phyloP scores from a whole-genome alignment of 306 rosid species.

The Canavalia gladiata region DNA sequence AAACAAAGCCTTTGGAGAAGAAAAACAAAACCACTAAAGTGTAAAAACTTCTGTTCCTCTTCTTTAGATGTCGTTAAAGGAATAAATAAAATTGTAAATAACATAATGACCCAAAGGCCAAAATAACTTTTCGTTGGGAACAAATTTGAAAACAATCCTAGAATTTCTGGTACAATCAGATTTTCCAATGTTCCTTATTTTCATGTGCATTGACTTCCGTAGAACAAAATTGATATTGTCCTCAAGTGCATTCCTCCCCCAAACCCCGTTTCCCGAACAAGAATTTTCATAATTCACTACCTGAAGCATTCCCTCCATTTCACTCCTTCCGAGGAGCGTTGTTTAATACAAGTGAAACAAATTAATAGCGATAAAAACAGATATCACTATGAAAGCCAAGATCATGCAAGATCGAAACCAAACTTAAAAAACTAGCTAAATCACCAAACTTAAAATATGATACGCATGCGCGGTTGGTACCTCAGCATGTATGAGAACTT shows the following conservation, averaged over 20 bases:
- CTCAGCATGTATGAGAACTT: conserved; percentile 41
- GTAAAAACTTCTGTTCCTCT: background rate
- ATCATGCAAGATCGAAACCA: conserved; percentile 11
- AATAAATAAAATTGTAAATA: background rate
- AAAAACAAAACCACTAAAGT: background rate
- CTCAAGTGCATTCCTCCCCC: background rate
- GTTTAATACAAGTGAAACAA: background rate
- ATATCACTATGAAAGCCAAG: conserved; percentile 6
- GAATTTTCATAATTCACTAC: background rate
- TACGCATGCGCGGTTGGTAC: conserved; percentile 24
- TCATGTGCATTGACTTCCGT: background rate
- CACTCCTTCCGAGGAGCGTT: background rate
- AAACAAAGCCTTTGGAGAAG: background rate
- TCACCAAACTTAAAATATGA: conserved; percentile 35
- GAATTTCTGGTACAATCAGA: background rate
- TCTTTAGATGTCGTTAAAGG: background rate
- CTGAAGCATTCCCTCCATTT: background rate
- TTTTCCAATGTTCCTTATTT: background rate
- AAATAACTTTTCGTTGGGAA: background rate
- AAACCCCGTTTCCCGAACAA: background rate
- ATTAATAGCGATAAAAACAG: conserved; percentile 14
- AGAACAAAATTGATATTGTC: conserved; percentile 1
- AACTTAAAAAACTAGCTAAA: conserved; percentile 19
- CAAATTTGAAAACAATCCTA: background rate
- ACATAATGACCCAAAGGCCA: background rate